Conservation (phyloP, 1,139 yeast genomes). For the Taphrina flavorubra region DNA sequence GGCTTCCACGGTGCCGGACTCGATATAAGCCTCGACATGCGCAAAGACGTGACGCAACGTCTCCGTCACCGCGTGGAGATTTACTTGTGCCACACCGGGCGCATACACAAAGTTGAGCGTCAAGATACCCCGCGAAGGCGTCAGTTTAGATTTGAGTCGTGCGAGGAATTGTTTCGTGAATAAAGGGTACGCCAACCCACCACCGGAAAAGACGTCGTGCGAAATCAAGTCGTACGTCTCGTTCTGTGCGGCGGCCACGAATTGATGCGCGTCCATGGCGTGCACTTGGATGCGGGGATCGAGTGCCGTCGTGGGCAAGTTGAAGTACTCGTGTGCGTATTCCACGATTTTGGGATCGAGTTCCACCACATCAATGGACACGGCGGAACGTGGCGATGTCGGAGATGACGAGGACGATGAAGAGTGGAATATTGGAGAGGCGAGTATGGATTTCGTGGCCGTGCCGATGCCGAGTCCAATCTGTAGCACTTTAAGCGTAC, state of each 20-base stretch:
- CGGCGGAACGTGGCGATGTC: no score
- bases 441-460: constrained; percentile 22
- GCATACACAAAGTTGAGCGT: constrained; percentile 36
- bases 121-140: constrained; percentile 16
- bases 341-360: constrained; percentile 21
- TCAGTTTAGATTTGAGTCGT: not conserved
- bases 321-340: constrained; percentile 21
- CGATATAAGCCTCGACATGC: constrained; percentile 25
- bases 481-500: constrained; percentile 19
- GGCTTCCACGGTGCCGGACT: constrained; percentile 20
- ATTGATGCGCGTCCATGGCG: constrained; percentile 8
- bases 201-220: constrained; percentile 36
- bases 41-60: constrained; percentile 25
- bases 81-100: not conserved
- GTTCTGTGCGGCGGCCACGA: not conserved
- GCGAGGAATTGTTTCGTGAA: constrained; percentile 31
- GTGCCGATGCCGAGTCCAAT: constrained; percentile 38
- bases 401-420: not conserved
- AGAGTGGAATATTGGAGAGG: not conserved
- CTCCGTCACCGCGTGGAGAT: constrained; percentile 5
- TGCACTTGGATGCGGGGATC: constrained; percentile 10
- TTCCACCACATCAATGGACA: constrained; percentile 26
- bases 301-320: not conserved
- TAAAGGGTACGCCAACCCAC: constrained; percentile 22
- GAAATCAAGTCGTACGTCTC: constrained; percentile 27